phyloP scores from a whole-genome alignment of 2,329 filamentous ascomycete genomes.

The Talaromyces sp. region DNA sequence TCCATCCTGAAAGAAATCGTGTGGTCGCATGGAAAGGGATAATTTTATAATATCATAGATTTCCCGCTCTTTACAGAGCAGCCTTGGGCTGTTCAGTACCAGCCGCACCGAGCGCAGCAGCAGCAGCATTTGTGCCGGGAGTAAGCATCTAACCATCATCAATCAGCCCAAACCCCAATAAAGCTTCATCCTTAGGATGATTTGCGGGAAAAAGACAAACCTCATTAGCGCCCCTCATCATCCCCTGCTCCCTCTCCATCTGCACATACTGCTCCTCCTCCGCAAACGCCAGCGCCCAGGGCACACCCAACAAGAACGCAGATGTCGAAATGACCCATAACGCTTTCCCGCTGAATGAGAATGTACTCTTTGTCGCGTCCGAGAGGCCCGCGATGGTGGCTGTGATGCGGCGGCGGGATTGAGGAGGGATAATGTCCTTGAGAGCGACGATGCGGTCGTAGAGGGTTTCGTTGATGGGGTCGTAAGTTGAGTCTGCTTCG shows the following conservation, averaged over 20 bases:
- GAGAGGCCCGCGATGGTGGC: conserved; percentile 51
- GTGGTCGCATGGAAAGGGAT: too few relatives aligned
- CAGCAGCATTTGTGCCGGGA: conserved; percentile 29
- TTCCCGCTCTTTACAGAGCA: conserved; percentile 9
- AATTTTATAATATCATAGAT: neutral
- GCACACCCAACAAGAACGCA: conserved; percentile 83
- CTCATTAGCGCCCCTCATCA: conserved; percentile 88
- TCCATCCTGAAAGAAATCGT: neutral
- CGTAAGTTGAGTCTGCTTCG: conserved; percentile 64
- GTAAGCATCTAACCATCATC: conserved; percentile 38
- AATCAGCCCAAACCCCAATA: neutral
- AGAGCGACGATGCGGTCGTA: conserved; percentile 68
- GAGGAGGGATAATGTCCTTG: conserved; percentile 71
- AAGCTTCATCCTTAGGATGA: neutral
- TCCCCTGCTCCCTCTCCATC: conserved; percentile 96
- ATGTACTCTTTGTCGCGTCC: conserved; percentile 44
- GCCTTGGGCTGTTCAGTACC: conserved; percentile 13
- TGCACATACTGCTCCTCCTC: conserved; percentile 97
- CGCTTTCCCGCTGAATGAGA: conserved; percentile 72
- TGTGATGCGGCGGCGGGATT: conserved; percentile 65
- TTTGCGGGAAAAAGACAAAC: conserved; percentile 40
- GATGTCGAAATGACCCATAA: conserved; percentile 90
- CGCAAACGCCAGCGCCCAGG: conserved; percentile 85
- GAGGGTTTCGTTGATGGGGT: conserved; percentile 56
- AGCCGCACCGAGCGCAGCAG: conserved; percentile 10